Percentiles rank a stretch among this genome's conserved stretches.
Conservation (phyloP, 2,329 filamentous ascomycete genomes). For the Aureobasidium sp. region DNA sequence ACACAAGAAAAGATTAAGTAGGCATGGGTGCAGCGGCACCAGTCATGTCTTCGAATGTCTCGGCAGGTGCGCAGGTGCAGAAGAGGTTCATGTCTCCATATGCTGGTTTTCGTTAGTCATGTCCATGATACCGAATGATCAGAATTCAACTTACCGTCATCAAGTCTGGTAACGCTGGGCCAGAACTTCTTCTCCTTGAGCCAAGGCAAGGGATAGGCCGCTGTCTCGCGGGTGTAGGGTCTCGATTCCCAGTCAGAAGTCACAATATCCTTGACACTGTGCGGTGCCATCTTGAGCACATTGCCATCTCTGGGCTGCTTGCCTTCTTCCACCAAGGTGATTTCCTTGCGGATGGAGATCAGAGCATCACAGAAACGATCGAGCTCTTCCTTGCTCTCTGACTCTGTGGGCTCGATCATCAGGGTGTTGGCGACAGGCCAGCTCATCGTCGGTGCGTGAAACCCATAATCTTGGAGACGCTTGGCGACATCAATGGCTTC, state of each 20-base stretch:
- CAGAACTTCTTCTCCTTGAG: slow-evolving; percentile 96
- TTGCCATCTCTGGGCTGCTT: slow-evolving; percentile 68
- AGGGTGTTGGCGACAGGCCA: slow-evolving; percentile 93
- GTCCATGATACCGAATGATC: not conserved
- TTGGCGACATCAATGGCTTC: slow-evolving; percentile 95
- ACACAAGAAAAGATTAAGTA: not conserved
- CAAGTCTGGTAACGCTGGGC: slow-evolving; percentile 77
- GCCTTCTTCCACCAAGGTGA: slow-evolving; percentile 74
- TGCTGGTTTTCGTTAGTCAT: slow-evolving; percentile 42
- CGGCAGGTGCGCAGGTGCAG: slow-evolving; percentile 86
- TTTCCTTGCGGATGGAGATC: slow-evolving; percentile 79
- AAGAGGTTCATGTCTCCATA: slow-evolving; percentile 91
- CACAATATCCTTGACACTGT: slow-evolving; percentile 76
- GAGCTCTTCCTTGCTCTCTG: slow-evolving; percentile 83
- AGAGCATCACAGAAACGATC: slow-evolving; percentile 90
- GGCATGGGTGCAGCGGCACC: slow-evolving; percentile 26
- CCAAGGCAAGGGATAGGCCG: slow-evolving; percentile 78
- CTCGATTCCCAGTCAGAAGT: slow-evolving; percentile 70
- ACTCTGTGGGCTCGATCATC: slow-evolving; percentile 97
- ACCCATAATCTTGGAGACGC: slow-evolving; percentile 92
- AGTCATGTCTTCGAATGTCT: slow-evolving; percentile 41
- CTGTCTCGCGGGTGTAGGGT: slow-evolving; percentile 72
- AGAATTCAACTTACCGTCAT: slow-evolving; percentile 64
- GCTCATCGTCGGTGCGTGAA: slow-evolving; percentile 95
- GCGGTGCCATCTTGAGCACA: slow-evolving; percentile 82